phyloP scores from a whole-genome alignment of 2,329 filamentous ascomycete genomes.

The Phialophora expanda region DNA sequence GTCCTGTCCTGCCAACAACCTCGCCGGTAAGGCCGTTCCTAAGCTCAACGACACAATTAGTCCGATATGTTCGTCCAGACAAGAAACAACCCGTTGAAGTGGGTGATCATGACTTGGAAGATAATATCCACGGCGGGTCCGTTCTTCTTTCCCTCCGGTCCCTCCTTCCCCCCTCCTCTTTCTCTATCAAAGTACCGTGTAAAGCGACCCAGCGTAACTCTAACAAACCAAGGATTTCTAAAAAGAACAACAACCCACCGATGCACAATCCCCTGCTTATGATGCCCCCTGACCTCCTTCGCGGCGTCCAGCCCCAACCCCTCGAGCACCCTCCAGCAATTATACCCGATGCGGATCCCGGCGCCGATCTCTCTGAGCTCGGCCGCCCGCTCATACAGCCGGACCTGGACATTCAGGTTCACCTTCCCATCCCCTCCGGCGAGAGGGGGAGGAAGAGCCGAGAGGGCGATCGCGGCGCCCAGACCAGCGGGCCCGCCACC shows the following conservation, averaged over 20 bases:
- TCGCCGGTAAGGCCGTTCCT: conserved; percentile 46
- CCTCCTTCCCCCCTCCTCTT: too few species aligned
- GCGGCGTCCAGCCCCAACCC: conserved; percentile 50
- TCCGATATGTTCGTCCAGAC: too few species aligned
- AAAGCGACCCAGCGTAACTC: too few species aligned
- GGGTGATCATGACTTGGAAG: too few species aligned
- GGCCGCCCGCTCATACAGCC: conserved; percentile 54
- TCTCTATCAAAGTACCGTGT: too few species aligned
- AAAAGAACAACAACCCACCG: conserved; percentile 35
- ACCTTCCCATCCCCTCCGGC: not conserved
- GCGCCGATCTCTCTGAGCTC: conserved; percentile 56
- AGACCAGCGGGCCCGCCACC: conserved; percentile 50
- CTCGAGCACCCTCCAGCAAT: conserved; percentile 56
- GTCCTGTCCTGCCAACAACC: conserved; percentile 34
- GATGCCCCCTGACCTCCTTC: conserved; percentile 46
- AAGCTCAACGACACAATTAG: not conserved
- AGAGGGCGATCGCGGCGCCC: conserved; percentile 54
- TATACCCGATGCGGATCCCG: conserved; percentile 54
- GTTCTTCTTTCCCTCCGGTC: too few species aligned
- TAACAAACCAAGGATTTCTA: too few species aligned
- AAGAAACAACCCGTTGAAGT: too few species aligned
- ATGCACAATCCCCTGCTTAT: conserved; percentile 43
- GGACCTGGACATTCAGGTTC: conserved; percentile 48
- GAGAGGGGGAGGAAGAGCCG: conserved; percentile 39
- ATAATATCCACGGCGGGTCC: too few species aligned